These are phyloP conservation scores for Dactylorhiza incarnata DNA, from an alignment of 106 monocot species.

Conservation along the genomic window DNA sequence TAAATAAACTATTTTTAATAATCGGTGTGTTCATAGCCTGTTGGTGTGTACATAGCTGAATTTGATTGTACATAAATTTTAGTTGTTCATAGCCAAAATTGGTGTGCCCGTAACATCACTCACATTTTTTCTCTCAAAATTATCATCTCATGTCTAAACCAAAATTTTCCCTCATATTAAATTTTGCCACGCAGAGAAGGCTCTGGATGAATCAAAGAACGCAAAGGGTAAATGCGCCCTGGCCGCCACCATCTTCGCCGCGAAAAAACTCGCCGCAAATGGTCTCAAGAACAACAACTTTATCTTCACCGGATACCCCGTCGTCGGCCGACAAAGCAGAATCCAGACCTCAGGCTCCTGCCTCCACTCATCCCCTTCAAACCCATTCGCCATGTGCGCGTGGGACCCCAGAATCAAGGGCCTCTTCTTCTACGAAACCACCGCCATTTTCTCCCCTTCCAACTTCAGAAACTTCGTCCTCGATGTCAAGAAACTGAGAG, in stretches of 20 bases:
- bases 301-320: slow-evolving; percentile 70
- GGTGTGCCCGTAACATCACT: too few relatives aligned
- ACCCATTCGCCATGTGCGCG: slow-evolving; percentile 35
- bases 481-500: slow-evolving; percentile 63
- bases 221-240: slow-evolving; percentile 39
- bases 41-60: too few relatives aligned
- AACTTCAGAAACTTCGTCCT: slow-evolving; percentile 52
- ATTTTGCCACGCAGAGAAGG: slow-evolving; percentile 27
- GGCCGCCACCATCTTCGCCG: slow-evolving; percentile 25
- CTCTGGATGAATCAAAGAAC: slow-evolving; percentile 35
- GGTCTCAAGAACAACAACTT: slow-evolving; percentile 45
- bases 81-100: too few relatives aligned
- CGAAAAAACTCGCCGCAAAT: slow-evolving; percentile 34
- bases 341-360: slow-evolving; percentile 88
- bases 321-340: slow-evolving; percentile 54
- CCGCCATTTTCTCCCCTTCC: slow-evolving; percentile 53
- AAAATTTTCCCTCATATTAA: not conserved
- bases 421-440: slow-evolving; percentile 71
- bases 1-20: too few relatives aligned
- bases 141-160: not conserved
- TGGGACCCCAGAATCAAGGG: slow-evolving; percentile 77
- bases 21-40: too few relatives aligned
- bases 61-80: too few relatives aligned
- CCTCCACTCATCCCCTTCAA: slow-evolving; percentile 25
- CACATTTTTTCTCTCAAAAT: not conserved